phyloP scores from a whole-genome alignment of 176 grass and related monocot species.

The Luzula sylvatica region DNA sequence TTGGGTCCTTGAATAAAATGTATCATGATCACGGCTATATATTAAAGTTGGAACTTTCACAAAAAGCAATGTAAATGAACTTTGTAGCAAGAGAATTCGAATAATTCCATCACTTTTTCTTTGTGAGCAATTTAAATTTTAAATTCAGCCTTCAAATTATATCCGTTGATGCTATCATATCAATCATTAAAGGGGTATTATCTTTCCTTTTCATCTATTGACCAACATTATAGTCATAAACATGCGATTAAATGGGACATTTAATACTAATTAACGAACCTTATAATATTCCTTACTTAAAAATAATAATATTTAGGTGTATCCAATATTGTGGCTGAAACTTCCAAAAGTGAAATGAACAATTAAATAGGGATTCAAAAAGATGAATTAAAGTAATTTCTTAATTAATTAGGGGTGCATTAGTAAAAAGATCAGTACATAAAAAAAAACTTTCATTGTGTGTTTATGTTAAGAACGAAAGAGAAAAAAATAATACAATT shows the following conservation, averaged over 20 bases:
- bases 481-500: background rate
- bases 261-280: no score
- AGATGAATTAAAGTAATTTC: no score
- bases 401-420: no score
- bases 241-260: no score
- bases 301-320: no score
- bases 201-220: constrained; percentile 5
- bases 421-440: no score
- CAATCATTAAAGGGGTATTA: constrained; percentile 20
- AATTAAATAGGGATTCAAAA: no score
- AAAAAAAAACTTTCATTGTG: constrained; percentile 16
- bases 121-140: constrained; percentile 2
- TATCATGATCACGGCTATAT: background rate
- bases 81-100: background rate
- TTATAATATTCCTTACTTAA: no score
- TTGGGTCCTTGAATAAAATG: background rate
- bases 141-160: constrained; percentile 12
- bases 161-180: constrained; percentile 17
- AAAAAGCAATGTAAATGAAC: constrained; percentile 6
- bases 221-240: no score
- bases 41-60: constrained; percentile 14
- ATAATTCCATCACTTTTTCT: background rate
- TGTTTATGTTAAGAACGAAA: constrained; percentile 3
- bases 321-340: no score
- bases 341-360: no score